Base-by-base conservation (phyloP, 139 green algal species). In the Auxenochlorella pyrenoidosa region DNA sequence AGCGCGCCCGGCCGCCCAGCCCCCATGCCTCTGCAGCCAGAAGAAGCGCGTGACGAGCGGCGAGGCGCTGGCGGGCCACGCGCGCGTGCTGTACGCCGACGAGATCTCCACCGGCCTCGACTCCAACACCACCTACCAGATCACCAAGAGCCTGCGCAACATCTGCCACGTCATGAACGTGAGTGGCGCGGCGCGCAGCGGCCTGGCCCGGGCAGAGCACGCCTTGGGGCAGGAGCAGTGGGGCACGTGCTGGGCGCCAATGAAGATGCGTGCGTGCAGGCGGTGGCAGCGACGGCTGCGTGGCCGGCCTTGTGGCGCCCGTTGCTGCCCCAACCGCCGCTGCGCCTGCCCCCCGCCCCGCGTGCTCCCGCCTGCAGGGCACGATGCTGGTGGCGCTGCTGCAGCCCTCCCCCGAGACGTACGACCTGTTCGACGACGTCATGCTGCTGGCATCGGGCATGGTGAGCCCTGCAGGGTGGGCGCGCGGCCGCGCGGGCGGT, bases 21-120 rank as follows among this genome's bases (percentile, higher is more conserved):
- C 54, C 54, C 54, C 54, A 8, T 22, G 66, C 66, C 24, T 18
- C 13, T 19, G 32, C 79, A 84, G 79, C 6, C 85, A 95, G 83
- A 88, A 89, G 82, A 92, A 94, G 84, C 90, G 92, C 43, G 88
- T 95, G 58, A 95, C 92, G 5, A 84, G 34, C 13, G 90, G 88
- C 40, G 95, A 97, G 90, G 96, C 96, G 92, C 90, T 96, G 15
- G 80, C 60, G 80, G 80, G 80, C 5, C 80, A 85, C 41, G 80
- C 80, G 59, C 75, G 75, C 59, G 83, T 88, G 40, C 59, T 94
- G 43, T 89, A 95, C 79, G 87, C 92, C 79, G 93, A 94, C 71
- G 87, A 94, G 81, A 94, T 94, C 75, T 90, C 76, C 36, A 94
- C 91, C 0, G 93, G 93, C 28, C 87, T 95, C 34, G 93, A 95